Conservation (phyloP, 352 stramenopile genomes). For the Thalassiosira pacifica region DNA sequence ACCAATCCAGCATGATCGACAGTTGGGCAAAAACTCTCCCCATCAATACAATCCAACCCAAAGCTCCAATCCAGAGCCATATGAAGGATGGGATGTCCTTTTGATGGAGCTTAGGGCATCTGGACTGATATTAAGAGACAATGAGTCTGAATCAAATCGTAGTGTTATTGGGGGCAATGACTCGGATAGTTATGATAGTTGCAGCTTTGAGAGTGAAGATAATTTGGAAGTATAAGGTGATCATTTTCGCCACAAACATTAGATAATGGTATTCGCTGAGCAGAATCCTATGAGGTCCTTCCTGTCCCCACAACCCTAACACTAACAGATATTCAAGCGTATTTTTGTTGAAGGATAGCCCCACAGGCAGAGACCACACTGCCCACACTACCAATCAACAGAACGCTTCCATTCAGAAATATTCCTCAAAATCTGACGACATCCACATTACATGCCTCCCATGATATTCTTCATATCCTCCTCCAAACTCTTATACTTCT, state of each 20-base stretch:
- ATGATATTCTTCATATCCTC: conserved; percentile 76
- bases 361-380: too few relatives aligned
- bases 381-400: too few relatives aligned
- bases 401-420: too few relatives aligned
- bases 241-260: too few relatives aligned
- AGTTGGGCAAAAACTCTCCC: not conserved
- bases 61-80: conserved; percentile 9
- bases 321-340: too few relatives aligned
- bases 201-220: not conserved
- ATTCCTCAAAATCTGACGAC: too few relatives aligned
- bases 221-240: too few relatives aligned
- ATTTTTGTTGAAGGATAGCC: too few relatives aligned
- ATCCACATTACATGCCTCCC: conserved; percentile 32
- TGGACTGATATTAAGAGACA: conserved; percentile 11
- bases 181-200: not conserved
- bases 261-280: too few relatives aligned
- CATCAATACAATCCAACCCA: conserved; percentile 7
- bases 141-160: conserved; percentile 7
- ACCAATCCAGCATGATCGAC: not conserved
- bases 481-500: conserved; percentile 81
- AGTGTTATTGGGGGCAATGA: not conserved
- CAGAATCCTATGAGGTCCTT: too few relatives aligned
- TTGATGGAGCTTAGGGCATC: conserved; percentile 14
- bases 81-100: conserved; percentile 31
- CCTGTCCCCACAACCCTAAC: too few relatives aligned